Evolutionary conservation across 2,329 filamentous ascomycete species (phyloP).

Genomic region (Biscogniauxia marginata): DNA sequence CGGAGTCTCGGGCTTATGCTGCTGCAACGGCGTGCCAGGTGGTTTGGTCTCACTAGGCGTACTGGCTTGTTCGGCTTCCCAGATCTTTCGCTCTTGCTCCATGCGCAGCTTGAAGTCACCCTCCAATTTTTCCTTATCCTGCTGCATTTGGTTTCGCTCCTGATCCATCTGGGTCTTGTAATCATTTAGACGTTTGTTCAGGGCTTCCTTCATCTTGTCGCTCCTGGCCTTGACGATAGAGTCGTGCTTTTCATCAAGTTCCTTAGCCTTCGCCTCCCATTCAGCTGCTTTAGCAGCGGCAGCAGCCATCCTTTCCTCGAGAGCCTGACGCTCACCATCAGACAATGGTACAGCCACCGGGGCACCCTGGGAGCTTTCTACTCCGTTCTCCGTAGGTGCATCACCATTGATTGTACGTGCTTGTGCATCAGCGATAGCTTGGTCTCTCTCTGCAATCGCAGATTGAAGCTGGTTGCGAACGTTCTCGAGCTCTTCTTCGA

Average conservation of each 20-base stretch:
- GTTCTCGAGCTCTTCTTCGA: constrained; percentile 61
- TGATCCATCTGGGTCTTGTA: constrained; percentile 48
- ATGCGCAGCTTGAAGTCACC: constrained; percentile 44
- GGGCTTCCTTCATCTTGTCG: constrained; percentile 65
- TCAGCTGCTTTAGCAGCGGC: constrained; percentile 63
- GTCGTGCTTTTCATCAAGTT: constrained; percentile 62
- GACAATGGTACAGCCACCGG: constrained; percentile 37
- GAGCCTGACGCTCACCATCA: constrained; percentile 57
- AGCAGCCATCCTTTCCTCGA: constrained; percentile 61
- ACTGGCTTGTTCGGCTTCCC: constrained; percentile 26
- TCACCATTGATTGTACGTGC: constrained; percentile 27
- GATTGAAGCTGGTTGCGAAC: constrained; percentile 60
- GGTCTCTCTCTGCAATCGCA: constrained; percentile 63
- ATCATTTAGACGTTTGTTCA: constrained; percentile 71
- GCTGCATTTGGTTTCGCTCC: constrained; percentile 58
- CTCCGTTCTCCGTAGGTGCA: constrained; percentile 31
- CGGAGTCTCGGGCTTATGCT: constrained; percentile 37
- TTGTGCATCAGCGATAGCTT: constrained; percentile 47
- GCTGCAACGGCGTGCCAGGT: constrained; percentile 41
- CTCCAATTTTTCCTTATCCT: constrained; percentile 61
- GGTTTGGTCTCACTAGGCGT: constrained; percentile 15
- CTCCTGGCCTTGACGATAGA: constrained; percentile 63
- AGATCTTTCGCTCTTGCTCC: constrained; percentile 32
- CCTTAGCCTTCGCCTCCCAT: constrained; percentile 61
- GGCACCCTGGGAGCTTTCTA: constrained; percentile 18